Percentiles rank a stretch among this genome's conserved stretches.
These are phyloP conservation scores for Dictyostelium discoideum DNA, from an alignment of 78 protist genomes.

Conservation along the genomic window DNA sequence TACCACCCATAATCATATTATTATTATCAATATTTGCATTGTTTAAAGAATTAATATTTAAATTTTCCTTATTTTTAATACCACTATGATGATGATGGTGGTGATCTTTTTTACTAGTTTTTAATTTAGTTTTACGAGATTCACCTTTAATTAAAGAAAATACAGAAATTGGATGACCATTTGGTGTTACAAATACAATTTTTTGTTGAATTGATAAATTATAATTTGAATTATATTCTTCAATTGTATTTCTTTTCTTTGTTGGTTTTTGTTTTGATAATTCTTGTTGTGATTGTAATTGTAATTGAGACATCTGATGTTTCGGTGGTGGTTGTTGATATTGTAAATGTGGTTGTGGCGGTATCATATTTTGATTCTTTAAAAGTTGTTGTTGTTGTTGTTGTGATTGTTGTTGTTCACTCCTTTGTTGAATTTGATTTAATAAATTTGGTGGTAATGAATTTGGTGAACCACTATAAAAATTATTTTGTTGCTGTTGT, in stretches of 20 bases:
- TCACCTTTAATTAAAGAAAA: conserved; percentile 63
- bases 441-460: conserved; percentile 1
- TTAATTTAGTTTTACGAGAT: background rate
- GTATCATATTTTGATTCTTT: background rate
- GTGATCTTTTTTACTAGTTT: background rate
- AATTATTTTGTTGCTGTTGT: background rate
- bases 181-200: conserved; percentile 5
- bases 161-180: conserved; percentile 48
- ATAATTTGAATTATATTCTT: conserved; percentile 38
- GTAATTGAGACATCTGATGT: conserved; percentile 19
- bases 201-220: conserved; percentile 17
- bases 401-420: background rate
- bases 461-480: background rate
- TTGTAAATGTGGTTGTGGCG: background rate
- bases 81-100: background rate
- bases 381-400: background rate
- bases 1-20: background rate
- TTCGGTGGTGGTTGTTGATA: conserved; percentile 22
- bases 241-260: conserved; percentile 44
- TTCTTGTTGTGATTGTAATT: background rate
- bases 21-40: background rate
- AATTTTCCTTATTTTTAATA: background rate
- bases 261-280: background rate
- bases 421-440: conserved; percentile 7
- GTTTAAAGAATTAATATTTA: background rate